These are phyloP conservation scores for Tylopilus vinaceipallidus DNA, from an alignment of 768 basidiomycete species.

Conservation along the genomic window DNA sequence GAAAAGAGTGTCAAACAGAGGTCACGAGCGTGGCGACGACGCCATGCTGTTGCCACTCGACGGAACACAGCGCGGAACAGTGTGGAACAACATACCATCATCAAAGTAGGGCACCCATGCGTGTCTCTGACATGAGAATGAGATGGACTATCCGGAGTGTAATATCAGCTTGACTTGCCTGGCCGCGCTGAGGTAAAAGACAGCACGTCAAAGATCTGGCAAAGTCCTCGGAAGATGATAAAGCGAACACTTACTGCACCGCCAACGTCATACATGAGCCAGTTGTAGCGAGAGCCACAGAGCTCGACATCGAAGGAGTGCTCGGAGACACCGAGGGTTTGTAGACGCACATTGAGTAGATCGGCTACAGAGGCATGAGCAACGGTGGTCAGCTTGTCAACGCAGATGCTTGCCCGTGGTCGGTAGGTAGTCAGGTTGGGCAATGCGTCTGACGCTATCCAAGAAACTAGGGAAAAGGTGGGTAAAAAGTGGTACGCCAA, in stretches of 20 bases:
- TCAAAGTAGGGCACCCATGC: slow-evolving; percentile 87
- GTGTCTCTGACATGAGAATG: slow-evolving; percentile 49
- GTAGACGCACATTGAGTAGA: slow-evolving; percentile 74
- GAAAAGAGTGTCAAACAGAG: slow-evolving; percentile 6
- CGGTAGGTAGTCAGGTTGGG: slow-evolving; percentile 68
- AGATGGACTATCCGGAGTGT: slow-evolving; percentile 13
- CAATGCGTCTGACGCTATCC: slow-evolving; percentile 60
- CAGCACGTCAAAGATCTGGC: slow-evolving; percentile 2
- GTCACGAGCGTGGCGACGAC: slow-evolving; percentile 11
- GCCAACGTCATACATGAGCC: slow-evolving; percentile 83
- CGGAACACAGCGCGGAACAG: slow-evolving; percentile 4
- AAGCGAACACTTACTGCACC: slow-evolving; percentile 57
- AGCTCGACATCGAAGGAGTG: slow-evolving; percentile 69
- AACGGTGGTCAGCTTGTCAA: neutral
- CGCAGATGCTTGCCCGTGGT: slow-evolving; percentile 50
- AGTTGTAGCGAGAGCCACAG: slow-evolving; percentile 62
- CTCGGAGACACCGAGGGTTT: slow-evolving; percentile 78
- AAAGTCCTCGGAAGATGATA: neutral
- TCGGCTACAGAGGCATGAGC: slow-evolving; percentile 48
- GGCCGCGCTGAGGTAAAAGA: slow-evolving; percentile 47
- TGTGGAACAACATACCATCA: slow-evolving; percentile 52
- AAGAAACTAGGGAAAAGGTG: slow-evolving; percentile 53
- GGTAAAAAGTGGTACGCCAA: neutral
- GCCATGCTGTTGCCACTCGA: slow-evolving; percentile 18
- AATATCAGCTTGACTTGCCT: slow-evolving; percentile 40